Base-by-base conservation (phyloP, 2,329 filamentous ascomycete species). In the Drechslera avenae region DNA sequence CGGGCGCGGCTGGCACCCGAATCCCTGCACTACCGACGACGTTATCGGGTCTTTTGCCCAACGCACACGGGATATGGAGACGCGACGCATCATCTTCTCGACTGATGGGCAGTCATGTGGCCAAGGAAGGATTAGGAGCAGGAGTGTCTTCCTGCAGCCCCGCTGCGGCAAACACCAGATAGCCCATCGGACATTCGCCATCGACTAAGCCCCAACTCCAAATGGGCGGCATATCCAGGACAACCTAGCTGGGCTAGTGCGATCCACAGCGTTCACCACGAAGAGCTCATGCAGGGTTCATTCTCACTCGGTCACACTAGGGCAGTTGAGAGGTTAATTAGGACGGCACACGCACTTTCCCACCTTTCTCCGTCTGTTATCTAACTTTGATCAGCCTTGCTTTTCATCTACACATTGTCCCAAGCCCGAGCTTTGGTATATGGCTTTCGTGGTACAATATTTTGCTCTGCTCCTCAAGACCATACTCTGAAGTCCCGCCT, bases 391-490 rank as follows among this genome's bases (percentile, higher is more conserved):
- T 21, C 35, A 41, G 39, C 40, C 50, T 50, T 41, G 44, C 42
- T 39, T 14, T 28, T 17, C 23, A 50, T 46, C 54, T 41, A 41
- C 39, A 42, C 50, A 46, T 19, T 36, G 32, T 46, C 44, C 21
- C 21, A 14, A 34, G 8, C 21, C 45, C 32, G 34, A 23, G 17
- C 45, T 21, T 52, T 46, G 52, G 55, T 65, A 60, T 53, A 73
- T 73, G 69, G 65, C 66, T 51, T 73, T 68, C 50, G 41, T 60
- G 23, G 59, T 66, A 39, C 61, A 67, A 39, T 72, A 68, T 52
- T 73, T 72, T 52, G 64, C 60, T 32, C 67, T 73, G 28, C 66
- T 72, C 43, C 67, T 72, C 57, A 70, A 73, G 57, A 57, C 54
- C 35, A 60, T 73, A 48, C 60, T 54, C 50, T 70, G 56, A 68